Base-by-base conservation (phyloP, 2,329 filamentous ascomycete genomes). In the Penicillium sp. region DNA sequence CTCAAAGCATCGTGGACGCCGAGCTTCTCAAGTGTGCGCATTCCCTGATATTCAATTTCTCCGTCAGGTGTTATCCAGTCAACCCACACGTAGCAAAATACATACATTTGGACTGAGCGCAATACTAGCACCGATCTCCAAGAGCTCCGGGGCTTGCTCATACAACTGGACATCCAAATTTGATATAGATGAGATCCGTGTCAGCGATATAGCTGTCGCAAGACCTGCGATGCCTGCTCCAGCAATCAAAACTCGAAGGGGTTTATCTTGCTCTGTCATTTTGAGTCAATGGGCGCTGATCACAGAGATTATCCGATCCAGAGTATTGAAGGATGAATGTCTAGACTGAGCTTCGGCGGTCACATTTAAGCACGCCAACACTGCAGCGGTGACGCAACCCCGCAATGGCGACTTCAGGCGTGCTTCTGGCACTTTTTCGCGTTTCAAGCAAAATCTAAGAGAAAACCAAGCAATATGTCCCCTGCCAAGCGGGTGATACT, bases 181-280 rank as follows among this genome's bases (percentile, higher is more conserved):
- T 60, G 10, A 22, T 24, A 58, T 5, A 10, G 36, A 31, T 5
- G 59, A 50, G 21, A 60, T 47, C 18, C 55, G 52, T 14, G 39
- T 22, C 2, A 82, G 67, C 3, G 77, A 77, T 24, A 81, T 77
- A 10, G 78, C 78, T 2, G 79, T 71, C 13, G 75, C 75, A 4
- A 82, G 72, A 0, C 80, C n/a, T 72, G 49, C 78, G 39, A 83
- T 81, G 18, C 80, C 80, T 22, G 77, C 79, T 27, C 80, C 80
- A 3, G 77, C 68, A 42, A 83, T 79, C 38, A 78, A 75, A 5
- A 82, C 69, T 8, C 71, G 67, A 45, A 61, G 32, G 2, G 45
- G 36, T 9, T 52, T 16, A 2, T 13, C 13, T 32, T 45, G 24
- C 16, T 38, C 51, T 14, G 45, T 16, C 54, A 55, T 59, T 0